Base-by-base conservation (phyloP, 345 rosid genomes). In the Clausena lansium region DNA sequence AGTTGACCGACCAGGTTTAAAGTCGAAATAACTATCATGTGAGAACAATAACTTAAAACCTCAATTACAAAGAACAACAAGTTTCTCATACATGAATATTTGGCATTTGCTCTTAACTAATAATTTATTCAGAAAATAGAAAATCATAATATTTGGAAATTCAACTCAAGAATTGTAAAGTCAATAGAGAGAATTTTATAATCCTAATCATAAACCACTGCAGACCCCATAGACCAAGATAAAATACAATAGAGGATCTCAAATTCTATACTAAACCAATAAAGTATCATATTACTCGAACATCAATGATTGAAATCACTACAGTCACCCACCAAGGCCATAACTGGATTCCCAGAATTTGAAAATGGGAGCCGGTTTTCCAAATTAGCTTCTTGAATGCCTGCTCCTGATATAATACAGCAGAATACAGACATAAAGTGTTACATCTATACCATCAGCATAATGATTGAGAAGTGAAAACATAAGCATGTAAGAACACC, bases 321-420 rank as follows among this genome's bases (percentile, higher is more conserved):
- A 62, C 60, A 57, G 59, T 82, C 70, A 86, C 89, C 24, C 77
- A 96, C 99, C 98, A 96, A 80, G 79, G 99, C 80, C 98, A 96
- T 96, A 73, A 94, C 92, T 63, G 99, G 97, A 85, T 96, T 96
- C 36, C 89, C 92, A 38, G 94, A 96, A 84, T 90, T 94, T 62
- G 86, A 87, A 81, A 96, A 96, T 60, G 99, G 99, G 38, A 96
- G 90, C 78, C 87, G 87, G 79, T 82, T 85, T 78, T 90, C 99
- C 63, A 88, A 69, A 76, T 91, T 91, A 77, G 81, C 83, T 76
- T 78, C 88, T 81, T 84, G 94, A 74, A 77, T 70, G 27, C 83
- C 71, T 50, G 89, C 77, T 55, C 88, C 97, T 92, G 79, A 76
- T 58, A 27, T 74, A 75, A 69, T 7, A 77, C 36, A 82, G 62